These are phyloP conservation scores for Sungouiozyma ichnusensis DNA, from an alignment of 805 yeast genomes.

Conservation along the genomic window DNA sequence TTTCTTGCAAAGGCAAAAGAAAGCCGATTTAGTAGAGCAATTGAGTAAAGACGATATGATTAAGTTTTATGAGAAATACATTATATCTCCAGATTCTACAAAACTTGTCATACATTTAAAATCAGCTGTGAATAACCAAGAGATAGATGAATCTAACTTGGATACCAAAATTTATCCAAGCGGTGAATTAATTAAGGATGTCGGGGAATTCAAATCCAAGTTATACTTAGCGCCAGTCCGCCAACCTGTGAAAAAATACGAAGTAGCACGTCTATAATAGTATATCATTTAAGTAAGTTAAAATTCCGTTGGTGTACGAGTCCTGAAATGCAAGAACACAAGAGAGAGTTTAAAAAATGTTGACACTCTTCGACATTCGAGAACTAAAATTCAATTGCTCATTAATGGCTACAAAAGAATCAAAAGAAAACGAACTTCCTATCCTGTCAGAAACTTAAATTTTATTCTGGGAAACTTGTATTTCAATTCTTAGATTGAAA, in stretches of 20 bases:
- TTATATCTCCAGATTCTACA: constrained; percentile 30
- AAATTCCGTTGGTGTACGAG: neutral
- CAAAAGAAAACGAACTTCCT: constrained; percentile 32
- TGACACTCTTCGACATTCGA: constrained; percentile 32
- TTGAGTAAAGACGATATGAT: constrained; percentile 49
- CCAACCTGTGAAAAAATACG: constrained; percentile 34
- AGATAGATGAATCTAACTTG: constrained; percentile 14
- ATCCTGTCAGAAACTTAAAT: constrained; percentile 21
- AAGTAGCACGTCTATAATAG: neutral
- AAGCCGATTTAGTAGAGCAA: constrained; percentile 44
- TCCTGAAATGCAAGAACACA: neutral
- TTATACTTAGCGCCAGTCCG: constrained; percentile 53
- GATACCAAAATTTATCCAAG: constrained; percentile 34
- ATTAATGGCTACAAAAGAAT: constrained; percentile 1
- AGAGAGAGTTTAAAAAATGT: too few relatives aligned
- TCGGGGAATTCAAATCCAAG: constrained; percentile 46
- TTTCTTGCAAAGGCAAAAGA: constrained; percentile 46
- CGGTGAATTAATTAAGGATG: constrained; percentile 36
- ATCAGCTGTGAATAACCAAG: constrained; percentile 31
- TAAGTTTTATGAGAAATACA: constrained; percentile 39
- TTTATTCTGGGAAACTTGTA: constrained; percentile 31
- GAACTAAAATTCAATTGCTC: constrained; percentile 23
- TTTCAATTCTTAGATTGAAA: constrained; percentile 22
- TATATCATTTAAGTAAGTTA: neutral
- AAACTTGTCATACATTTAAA: constrained; percentile 53